Base-by-base conservation (phyloP, 2,329 filamentous ascomycete species). In the Aspergillus sp. region DNA sequence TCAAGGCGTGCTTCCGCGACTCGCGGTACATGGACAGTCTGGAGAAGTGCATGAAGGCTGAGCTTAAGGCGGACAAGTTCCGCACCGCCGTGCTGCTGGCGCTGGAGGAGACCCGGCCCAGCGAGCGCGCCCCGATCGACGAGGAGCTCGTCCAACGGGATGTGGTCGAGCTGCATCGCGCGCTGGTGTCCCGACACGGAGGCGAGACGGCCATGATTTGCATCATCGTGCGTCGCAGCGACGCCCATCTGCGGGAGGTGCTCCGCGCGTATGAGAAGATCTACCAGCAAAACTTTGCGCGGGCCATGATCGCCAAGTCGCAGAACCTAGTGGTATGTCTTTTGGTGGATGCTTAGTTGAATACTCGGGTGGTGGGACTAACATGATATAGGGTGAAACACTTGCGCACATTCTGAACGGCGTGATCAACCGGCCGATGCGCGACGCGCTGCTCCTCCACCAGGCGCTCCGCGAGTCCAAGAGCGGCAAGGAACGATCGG, bases 51-150 rank as follows among this genome's bases (percentile, higher is more conserved):
- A 95, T 97, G 88, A 87, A 88, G 67, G 89, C 87, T 45, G 94
- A 99, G 73, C 79, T 99, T 35, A 93, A 92, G 65, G 90, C 94
- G 57, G 92, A 97, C 73, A 97, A 97, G 73, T 99, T 97, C 76
- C 91, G 95, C 57, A 87, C 85, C 58, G 92, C 92, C 0, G 85
- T 99, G 3, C 67, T 97, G 53, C 79, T 91, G 66, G 90, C 89
- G 6, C 79, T 99, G 0, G 90, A 96, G 52, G 91, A 88, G 69
- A 78, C 83, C 51, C 77, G 91, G 10, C 94, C 96, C 82, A 88
- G 94, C 60, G 92, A 97, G 58, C 79, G 77, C 17, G 87, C 91
- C 65, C 78, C 80, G 1, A 58, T 86, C 5, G 86, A 93, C 65
- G 71, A 75, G 40, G 70, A 78, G 5, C 72, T 87, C 5, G 79